Evolutionary conservation across 2,329 filamentous ascomycete genomes (phyloP), one percentile per base, ranked within the genome.

Genomic region (Aureobasidium leucospermi): DNA sequence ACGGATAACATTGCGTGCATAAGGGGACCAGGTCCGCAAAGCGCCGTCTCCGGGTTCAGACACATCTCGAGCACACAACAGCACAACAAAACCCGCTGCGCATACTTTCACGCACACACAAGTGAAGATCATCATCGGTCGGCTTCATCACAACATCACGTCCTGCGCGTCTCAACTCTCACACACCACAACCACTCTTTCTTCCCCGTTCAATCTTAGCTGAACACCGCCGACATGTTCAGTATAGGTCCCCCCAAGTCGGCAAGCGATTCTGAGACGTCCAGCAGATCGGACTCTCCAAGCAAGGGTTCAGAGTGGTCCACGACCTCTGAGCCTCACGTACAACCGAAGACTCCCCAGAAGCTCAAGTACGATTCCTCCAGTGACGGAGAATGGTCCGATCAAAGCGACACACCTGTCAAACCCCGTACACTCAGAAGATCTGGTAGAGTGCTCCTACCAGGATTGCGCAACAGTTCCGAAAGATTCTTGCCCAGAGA

Each of bases 281-380:
- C 48, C 48, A 52, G 48, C 36, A 52, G 36, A 31, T 31, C 38
- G 6, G 19, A 15, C 4, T 52, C 48, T 5, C 48, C 36, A 16
- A 52, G 48, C 48, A 41, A 41, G 15, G 48, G n/a, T n/a, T 52
- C 48, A 23, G 48, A 52, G 41, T 52, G 48, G 48, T 52, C 48
- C 13, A 29, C 34, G 10, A 41, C 48, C 3, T 41, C 48, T 29
- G 48, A 52, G 31, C 48, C 15, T 41, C 6, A 15, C 15, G 38
- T 15, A 3, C 9, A 41, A 41, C 38, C 38, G 15, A 41, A n/a
- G 38, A n/a, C 38, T n/a, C 38, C 15, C 15, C 11, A 15, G 38
- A 41, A 41, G 38, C 34, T 3, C 23, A 23, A 23, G 23, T 23
- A 8, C 32, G 32, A 15, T 11, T 36, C 47, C 3, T 51, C 47